These are phyloP conservation scores for Phanerodontia chrysosporium DNA, from an alignment of 768 basidiomycete species.

Conservation along the genomic window DNA sequence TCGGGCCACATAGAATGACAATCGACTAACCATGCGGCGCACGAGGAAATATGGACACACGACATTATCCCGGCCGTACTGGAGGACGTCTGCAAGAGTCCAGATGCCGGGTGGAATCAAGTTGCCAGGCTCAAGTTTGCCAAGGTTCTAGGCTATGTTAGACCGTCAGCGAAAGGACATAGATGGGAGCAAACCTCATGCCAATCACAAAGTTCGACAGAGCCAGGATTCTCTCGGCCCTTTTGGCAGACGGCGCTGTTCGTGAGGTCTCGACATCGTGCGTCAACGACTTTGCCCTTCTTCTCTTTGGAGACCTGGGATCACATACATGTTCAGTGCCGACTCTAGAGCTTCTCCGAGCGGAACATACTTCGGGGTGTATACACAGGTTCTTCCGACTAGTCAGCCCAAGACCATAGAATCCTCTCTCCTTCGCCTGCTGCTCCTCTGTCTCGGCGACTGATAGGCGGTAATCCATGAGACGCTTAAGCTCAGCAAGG, in stretches of 20 bases:
- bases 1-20: background rate
- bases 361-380: slow-evolving; percentile 73
- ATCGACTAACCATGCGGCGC: slow-evolving; percentile 76
- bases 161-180: slow-evolving; percentile 1
- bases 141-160: slow-evolving; percentile 59
- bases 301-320: slow-evolving; percentile 91
- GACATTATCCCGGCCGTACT: slow-evolving; percentile 80
- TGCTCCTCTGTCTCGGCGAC: slow-evolving; percentile 72
- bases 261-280: slow-evolving; percentile 93
- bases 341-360: background rate
- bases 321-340: background rate
- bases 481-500: slow-evolving; percentile 86
- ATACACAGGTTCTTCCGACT: slow-evolving; percentile 96
- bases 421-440: slow-evolving; percentile 72
- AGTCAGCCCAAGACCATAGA: slow-evolving; percentile 88
- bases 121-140: slow-evolving; percentile 74
- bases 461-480: slow-evolving; percentile 83
- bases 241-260: slow-evolving; percentile 80
- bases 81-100: slow-evolving; percentile 90
- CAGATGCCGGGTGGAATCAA: slow-evolving; percentile 84
- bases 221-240: slow-evolving; percentile 81
- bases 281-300: slow-evolving; percentile 97
- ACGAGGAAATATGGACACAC: slow-evolving; percentile 96
- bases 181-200: slow-evolving; percentile 71
- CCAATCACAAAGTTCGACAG: slow-evolving; percentile 88